Conservation (phyloP, 2,329 filamentous ascomycete genomes). For the Xylariales sp. region DNA sequence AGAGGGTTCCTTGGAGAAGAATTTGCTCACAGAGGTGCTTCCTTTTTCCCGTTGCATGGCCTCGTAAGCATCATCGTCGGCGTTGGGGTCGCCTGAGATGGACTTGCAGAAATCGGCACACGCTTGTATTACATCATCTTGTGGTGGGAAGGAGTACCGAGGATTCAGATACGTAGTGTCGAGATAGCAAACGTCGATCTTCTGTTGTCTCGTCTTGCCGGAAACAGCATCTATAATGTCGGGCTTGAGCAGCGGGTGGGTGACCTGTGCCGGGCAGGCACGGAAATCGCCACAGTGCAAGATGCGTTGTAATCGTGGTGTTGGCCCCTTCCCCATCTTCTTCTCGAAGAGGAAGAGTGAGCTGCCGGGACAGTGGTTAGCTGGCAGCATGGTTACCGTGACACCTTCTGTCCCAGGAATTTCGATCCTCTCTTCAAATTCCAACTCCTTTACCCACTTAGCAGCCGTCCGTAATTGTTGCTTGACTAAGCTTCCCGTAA, state of each 20-base stretch:
- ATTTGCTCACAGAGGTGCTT: slow-evolving; percentile 45
- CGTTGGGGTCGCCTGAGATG: slow-evolving; percentile 60
- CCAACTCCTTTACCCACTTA: slow-evolving; percentile 78
- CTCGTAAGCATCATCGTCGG: slow-evolving; percentile 43
- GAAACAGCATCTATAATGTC: slow-evolving; percentile 66
- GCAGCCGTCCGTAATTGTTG: slow-evolving; percentile 82
- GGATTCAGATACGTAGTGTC: slow-evolving; percentile 97
- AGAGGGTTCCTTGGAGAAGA: slow-evolving; percentile 38
- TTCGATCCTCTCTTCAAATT: slow-evolving; percentile 77
- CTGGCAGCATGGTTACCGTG: slow-evolving; percentile 87
- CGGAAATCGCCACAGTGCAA: slow-evolving; percentile 95
- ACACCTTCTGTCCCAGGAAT: slow-evolving; percentile 80
- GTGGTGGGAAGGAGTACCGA: slow-evolving; percentile 88
- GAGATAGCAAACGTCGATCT: slow-evolving; percentile 91
- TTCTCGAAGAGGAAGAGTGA: slow-evolving; percentile 94
- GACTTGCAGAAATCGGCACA: slow-evolving; percentile 85
- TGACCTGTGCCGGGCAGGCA: slow-evolving; percentile 78
- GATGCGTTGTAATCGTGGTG: slow-evolving; percentile 66
- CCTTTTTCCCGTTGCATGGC: slow-evolving; percentile 35
- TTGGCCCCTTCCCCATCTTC: slow-evolving; percentile 54
- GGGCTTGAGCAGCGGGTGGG: slow-evolving; percentile 76
- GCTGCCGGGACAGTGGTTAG: slow-evolving; percentile 95
- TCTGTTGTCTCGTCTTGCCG: slow-evolving; percentile 72
- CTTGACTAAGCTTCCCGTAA: slow-evolving; percentile 84
- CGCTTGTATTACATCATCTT: slow-evolving; percentile 80